Evolutionary conservation across 1,284 basidiomycete species (phyloP).

Genomic region (Leccinum proliferum): DNA sequence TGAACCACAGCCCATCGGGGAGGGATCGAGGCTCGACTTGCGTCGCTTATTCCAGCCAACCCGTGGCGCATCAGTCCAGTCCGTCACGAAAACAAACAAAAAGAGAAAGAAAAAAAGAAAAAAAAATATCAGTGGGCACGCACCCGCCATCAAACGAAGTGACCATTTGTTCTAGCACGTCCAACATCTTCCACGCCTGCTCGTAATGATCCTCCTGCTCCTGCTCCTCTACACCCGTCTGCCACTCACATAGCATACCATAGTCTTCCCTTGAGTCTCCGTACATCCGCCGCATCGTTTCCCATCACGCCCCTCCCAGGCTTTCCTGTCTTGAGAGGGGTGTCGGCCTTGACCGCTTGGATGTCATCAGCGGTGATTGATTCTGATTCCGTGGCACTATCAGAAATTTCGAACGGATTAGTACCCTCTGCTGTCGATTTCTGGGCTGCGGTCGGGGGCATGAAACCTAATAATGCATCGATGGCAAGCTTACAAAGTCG

Average conservation of each 20-base stretch:
- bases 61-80: slow-evolving; percentile 10
- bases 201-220: slow-evolving; percentile 49
- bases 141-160: slow-evolving; percentile 51
- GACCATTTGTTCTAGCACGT: slow-evolving; percentile 52
- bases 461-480: slow-evolving; percentile 63
- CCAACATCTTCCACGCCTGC: slow-evolving; percentile 48
- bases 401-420: slow-evolving; percentile 58
- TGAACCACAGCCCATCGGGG: slow-evolving; percentile 24
- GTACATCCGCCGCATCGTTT: slow-evolving; percentile 58
- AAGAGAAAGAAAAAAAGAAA: not conserved
- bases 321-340: slow-evolving; percentile 54
- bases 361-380: slow-evolving; percentile 23
- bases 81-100: not conserved
- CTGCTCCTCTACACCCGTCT: slow-evolving; percentile 33
- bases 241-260: slow-evolving; percentile 39
- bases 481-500: slow-evolving; percentile 78
- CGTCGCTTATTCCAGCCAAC: slow-evolving; percentile 33
- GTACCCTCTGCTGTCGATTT: slow-evolving; percentile 31
- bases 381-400: slow-evolving; percentile 26
- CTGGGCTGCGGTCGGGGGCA: slow-evolving; percentile 24
- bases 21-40: slow-evolving; percentile 33
- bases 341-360: slow-evolving; percentile 8
- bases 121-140: slow-evolving; percentile 9
- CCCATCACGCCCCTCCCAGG: slow-evolving; percentile 41
- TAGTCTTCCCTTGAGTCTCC: slow-evolving; percentile 57